Evolutionary conservation across 2,329 filamentous ascomycete genomes (phyloP).

Genomic region (Aspergillus flavus): DNA sequence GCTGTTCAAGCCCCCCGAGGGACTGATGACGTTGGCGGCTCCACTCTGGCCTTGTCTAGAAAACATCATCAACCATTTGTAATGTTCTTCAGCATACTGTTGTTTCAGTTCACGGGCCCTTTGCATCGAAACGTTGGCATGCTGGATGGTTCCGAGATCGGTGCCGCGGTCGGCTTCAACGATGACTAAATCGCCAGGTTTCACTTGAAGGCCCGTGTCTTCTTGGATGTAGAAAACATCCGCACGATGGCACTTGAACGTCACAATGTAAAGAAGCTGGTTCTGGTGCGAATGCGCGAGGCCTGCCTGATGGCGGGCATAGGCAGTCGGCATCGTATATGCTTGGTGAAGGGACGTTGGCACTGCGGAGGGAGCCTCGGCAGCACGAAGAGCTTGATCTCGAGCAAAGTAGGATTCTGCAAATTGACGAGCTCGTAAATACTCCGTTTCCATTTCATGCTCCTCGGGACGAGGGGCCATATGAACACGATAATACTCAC

Average conservation of each 20-base stretch:
- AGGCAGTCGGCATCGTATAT: conserved; percentile 42
- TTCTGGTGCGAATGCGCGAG: conserved; percentile 43
- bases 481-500: conserved; percentile 46
- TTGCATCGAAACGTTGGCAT: conserved; percentile 84
- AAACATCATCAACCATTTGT: conserved; percentile 99
- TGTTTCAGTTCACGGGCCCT: conserved; percentile 87
- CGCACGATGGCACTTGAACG: conserved; percentile 94
- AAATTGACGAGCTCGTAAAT: conserved; percentile 43
- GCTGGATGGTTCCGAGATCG: conserved; percentile 88
- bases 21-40: conserved; percentile 42
- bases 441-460: conserved; percentile 36
- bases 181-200: conserved; percentile 90
- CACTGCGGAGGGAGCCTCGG: conserved; percentile 38
- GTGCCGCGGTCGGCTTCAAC: conserved; percentile 96
- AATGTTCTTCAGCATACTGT: conserved; percentile 91
- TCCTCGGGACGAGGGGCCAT: conserved; percentile 34
- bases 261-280: conserved; percentile 70
- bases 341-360: conserved; percentile 42
- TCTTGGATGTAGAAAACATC: conserved; percentile 98
- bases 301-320: conserved; percentile 41
- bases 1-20: conserved; percentile 61
- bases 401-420: conserved; percentile 49
- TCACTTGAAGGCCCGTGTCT: conserved; percentile 87
- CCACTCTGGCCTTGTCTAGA: conserved; percentile 69
- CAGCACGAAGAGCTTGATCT: conserved; percentile 38